Evolutionary conservation across 306 rosid genomes (phyloP).

Genomic region (Begonia loranthoides): DNA sequence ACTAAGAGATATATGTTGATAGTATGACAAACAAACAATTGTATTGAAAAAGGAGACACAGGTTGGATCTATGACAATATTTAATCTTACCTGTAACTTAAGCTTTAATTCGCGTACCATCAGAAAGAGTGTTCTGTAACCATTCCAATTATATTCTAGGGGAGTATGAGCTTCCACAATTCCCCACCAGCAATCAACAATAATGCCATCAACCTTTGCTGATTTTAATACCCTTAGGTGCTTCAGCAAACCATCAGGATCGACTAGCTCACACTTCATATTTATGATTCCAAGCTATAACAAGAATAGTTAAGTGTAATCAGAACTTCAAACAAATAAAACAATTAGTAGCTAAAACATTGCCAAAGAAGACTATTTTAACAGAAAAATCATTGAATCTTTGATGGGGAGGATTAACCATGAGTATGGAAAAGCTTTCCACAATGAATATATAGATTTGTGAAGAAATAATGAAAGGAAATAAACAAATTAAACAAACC

Average conservation of each 20-base stretch:
- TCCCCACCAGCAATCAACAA: constrained; percentile 99
- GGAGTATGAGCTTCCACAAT: constrained; percentile 95
- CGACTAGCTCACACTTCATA: constrained; percentile 88
- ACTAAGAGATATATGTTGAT: too few relatives aligned
- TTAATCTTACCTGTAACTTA: constrained; percentile 68
- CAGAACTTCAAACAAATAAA: constrained; percentile 14
- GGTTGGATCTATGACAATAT: too few relatives aligned
- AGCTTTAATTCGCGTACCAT: constrained; percentile 76
- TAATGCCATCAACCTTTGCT: constrained; percentile 64
- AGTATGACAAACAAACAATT: too few relatives aligned
- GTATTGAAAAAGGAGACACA: too few relatives aligned
- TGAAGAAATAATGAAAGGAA: too few relatives aligned
- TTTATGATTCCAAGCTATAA: constrained; percentile 80
- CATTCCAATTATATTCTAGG: constrained; percentile 91
- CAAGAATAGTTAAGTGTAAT: constrained; percentile 12
- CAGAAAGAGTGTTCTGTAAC: constrained; percentile 88
- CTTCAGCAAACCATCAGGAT: constrained; percentile 77
- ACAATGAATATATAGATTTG: too few relatives aligned
- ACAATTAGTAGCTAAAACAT: constrained; percentile 11
- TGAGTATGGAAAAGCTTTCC: too few relatives aligned
- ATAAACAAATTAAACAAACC: too few relatives aligned
- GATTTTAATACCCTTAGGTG: constrained; percentile 84
- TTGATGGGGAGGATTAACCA: too few relatives aligned
- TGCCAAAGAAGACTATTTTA: too few relatives aligned
- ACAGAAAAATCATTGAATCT: too few relatives aligned